A percentile compares a stretch with the other conserved stretches of the same genome.
phyloP scores from a whole-genome alignment of 179 eudicot species.

The Heliamphora pulchella region DNA sequence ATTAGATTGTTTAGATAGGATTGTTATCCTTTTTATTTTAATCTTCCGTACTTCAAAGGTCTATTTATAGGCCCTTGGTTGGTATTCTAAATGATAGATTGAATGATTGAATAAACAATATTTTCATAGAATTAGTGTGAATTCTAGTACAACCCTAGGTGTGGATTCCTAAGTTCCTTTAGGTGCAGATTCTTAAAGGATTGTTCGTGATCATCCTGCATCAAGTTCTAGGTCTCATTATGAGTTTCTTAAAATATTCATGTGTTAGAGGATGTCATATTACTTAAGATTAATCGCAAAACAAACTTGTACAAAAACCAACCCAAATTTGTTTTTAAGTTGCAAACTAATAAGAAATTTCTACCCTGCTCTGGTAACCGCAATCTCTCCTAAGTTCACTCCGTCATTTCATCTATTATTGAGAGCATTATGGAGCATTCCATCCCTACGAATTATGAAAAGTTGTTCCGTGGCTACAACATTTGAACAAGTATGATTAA shows the following conservation, averaged over 20 bases:
- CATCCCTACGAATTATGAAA: neutral
- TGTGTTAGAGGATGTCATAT: neutral
- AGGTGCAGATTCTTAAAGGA: no score
- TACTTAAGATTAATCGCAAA: neutral
- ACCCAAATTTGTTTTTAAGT: neutral
- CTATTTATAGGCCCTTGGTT: no score
- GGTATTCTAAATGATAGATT: neutral
- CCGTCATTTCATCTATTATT: neutral
- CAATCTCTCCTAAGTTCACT: neutral
- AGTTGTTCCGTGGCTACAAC: neutral
- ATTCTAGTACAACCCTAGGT: no score
- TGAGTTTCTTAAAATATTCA: neutral
- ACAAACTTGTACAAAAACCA: neutral
- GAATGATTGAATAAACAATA: neutral
- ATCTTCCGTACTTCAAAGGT: no score
- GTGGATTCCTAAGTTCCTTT: neutral
- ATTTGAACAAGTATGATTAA: neutral
- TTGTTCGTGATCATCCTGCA: no score
- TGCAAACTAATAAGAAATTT: neutral
- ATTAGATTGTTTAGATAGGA: no score
- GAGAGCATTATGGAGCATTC: neutral
- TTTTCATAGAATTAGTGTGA: neutral
- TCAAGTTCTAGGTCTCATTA: no score
- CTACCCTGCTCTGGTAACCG: neutral
- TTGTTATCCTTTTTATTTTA: no score